phyloP scores from a whole-genome alignment of 208 protist species.

The Trypanosoma conorhini region DNA sequence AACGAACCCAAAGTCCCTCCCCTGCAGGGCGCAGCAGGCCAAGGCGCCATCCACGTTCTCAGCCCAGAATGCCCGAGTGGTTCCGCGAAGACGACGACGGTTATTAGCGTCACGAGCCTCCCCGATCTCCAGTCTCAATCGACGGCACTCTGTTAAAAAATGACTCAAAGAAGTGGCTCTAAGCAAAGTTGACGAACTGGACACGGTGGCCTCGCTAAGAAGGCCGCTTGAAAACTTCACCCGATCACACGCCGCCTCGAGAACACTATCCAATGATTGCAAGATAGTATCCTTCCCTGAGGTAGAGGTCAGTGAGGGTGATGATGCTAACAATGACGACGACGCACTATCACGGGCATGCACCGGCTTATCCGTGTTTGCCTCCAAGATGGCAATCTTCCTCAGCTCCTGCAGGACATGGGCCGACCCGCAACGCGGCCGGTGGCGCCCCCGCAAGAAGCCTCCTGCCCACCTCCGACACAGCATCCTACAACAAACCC shows the following conservation, averaged over 20 bases:
- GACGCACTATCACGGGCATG: slow-evolving; percentile 24
- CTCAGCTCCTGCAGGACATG: slow-evolving; percentile 16
- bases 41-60: slow-evolving; percentile 56
- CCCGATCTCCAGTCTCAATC: slow-evolving; percentile 43
- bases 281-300: slow-evolving; percentile 24
- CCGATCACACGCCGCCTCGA: slow-evolving; percentile 14
- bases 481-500: slow-evolving; percentile 2
- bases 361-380: slow-evolving; percentile 15
- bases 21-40: slow-evolving; percentile 47
- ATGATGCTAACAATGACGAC: slow-evolving; percentile 33
- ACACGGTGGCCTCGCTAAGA: background rate
- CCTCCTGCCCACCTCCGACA: slow-evolving; percentile 16
- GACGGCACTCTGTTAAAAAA: slow-evolving; percentile 62
- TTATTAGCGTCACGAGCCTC: slow-evolving; percentile 26
- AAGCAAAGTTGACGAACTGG: background rate
- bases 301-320: slow-evolving; percentile 33
- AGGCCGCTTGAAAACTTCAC: background rate
- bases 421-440: background rate
- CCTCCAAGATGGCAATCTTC: slow-evolving; percentile 27
- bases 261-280: slow-evolving; percentile 14
- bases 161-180: slow-evolving; percentile 44
- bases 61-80: slow-evolving; percentile 55
- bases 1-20: slow-evolving; percentile 72
- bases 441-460: slow-evolving; percentile 14
- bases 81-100: slow-evolving; percentile 39